phyloP scores from a whole-genome alignment of 2,329 filamentous ascomycete species.

The Cryphonectria parasitica region DNA sequence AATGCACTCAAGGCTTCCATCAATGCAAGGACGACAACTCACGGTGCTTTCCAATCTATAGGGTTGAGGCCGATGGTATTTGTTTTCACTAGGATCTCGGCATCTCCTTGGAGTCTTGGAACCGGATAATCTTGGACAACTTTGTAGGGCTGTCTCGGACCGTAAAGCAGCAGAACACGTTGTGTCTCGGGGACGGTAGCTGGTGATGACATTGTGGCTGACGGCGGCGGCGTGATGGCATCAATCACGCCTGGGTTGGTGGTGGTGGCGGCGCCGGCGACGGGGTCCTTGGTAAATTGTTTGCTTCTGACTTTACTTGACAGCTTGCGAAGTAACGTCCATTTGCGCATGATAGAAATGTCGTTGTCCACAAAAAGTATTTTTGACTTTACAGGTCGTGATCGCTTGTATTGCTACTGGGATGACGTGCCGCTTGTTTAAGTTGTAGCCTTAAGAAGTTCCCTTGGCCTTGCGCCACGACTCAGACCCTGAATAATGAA shows the following conservation, averaged over 20 bases:
- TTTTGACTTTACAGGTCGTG: neutral
- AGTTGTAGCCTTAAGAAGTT: neutral
- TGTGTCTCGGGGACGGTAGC: constrained; percentile 34
- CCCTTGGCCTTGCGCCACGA: neutral
- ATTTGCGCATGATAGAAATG: constrained; percentile 14
- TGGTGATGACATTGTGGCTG: constrained; percentile 15
- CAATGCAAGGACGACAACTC: constrained; percentile 38
- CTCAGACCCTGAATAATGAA: neutral
- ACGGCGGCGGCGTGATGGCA: neutral
- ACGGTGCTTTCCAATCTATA: constrained; percentile 77
- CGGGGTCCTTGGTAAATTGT: neutral
- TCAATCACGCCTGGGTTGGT: neutral
- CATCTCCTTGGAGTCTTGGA: constrained; percentile 32
- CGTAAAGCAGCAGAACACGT: constrained; percentile 38
- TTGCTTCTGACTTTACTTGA: constrained; percentile 19
- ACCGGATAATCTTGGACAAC: constrained; percentile 37
- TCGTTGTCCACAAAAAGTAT: neutral
- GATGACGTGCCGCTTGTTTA: constrained; percentile 6
- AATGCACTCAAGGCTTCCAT: neutral
- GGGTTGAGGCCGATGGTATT: constrained; percentile 73
- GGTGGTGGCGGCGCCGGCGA: neutral
- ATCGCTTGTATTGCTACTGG: neutral
- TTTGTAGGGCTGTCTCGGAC: constrained; percentile 36
- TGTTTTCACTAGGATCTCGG: constrained; percentile 66
- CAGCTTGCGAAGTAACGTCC: constrained; percentile 23